A percentile compares a stretch with the other conserved stretches of the same genome.
These are phyloP conservation scores for Phytophthora hibernalis DNA, from an alignment of 352 stramenopile genomes.

Conservation along the genomic window DNA sequence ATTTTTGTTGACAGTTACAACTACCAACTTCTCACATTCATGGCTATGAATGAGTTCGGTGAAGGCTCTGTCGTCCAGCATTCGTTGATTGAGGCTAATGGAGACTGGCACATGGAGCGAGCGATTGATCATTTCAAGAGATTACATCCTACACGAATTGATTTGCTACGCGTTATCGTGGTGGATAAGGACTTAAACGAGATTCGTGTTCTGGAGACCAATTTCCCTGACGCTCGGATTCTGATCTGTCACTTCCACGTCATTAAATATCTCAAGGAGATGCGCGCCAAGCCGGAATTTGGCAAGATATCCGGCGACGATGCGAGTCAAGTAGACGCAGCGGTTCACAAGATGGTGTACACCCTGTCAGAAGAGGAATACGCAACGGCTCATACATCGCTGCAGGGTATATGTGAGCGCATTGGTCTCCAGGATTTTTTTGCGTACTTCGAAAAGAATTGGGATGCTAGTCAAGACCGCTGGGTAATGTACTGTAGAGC, in stretches of 20 bases:
- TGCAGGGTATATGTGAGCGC: conserved; percentile 2
- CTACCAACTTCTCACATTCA: no score
- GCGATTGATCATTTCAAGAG: no score
- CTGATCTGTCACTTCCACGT: conserved; percentile 16
- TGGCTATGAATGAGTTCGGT: no score
- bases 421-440: conserved; percentile 13
- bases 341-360: conserved; percentile 1
- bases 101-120: no score
- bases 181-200: no score
- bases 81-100: no score
- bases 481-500: conserved; percentile 27
- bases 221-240: no score
- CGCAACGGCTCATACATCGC: neutral
- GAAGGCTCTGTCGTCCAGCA: no score
- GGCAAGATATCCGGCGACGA: neutral
- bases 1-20: no score
- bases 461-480: conserved; percentile 24
- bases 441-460: conserved; percentile 37
- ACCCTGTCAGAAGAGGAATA: neutral
- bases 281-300: neutral
- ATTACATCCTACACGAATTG: no score
- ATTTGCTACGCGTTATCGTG: no score
- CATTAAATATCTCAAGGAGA: conserved; percentile 31
- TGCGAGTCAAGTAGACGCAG: neutral
- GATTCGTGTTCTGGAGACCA: neutral